Percentiles rank a stretch among this genome's conserved stretches.
Conservation (phyloP, 2,329 filamentous ascomycete species). For the Nigrospora oryzae region DNA sequence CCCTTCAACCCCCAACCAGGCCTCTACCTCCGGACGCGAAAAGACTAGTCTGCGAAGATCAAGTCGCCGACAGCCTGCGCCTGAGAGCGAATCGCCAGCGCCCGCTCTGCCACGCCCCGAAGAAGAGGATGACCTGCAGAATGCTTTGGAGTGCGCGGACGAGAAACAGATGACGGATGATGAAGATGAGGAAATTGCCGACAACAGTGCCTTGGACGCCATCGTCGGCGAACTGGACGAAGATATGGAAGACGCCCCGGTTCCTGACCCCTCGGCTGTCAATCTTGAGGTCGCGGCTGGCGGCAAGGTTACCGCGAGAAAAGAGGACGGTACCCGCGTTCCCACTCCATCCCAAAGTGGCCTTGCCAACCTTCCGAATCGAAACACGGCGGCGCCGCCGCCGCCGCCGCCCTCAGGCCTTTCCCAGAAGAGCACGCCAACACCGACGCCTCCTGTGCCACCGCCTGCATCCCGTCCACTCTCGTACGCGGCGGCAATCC, state of each 20-base stretch:
- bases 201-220: conserved; percentile 64
- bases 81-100: conserved; percentile 39
- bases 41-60: conserved; percentile 54
- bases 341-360: conserved; percentile 65
- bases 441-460: conserved; percentile 29
- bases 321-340: conserved; percentile 84
- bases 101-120: conserved; percentile 43
- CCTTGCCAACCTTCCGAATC: conserved; percentile 25
- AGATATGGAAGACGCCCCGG: conserved; percentile 64
- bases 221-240: conserved; percentile 89
- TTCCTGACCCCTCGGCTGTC: conserved; percentile 77
- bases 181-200: conserved; percentile 57
- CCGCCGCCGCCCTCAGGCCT: conserved; percentile 18
- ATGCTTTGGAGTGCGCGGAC: conserved; percentile 84
- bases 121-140: conserved; percentile 54
- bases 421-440: conserved; percentile 27
- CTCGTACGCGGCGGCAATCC: conserved; percentile 79
- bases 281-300: conserved; percentile 83
- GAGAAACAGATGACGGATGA: conserved; percentile 76
- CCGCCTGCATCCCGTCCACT: conserved; percentile 55
- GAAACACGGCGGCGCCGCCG: conserved; percentile 27
- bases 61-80: conserved; percentile 47
- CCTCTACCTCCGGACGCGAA: conserved; percentile 43
- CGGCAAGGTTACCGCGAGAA: conserved; percentile 82
- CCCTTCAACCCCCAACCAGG: conserved; percentile 33